Base-by-base conservation (phyloP, 192 early-diverging fungal genomes). In the Linnemannia exigua region DNA sequence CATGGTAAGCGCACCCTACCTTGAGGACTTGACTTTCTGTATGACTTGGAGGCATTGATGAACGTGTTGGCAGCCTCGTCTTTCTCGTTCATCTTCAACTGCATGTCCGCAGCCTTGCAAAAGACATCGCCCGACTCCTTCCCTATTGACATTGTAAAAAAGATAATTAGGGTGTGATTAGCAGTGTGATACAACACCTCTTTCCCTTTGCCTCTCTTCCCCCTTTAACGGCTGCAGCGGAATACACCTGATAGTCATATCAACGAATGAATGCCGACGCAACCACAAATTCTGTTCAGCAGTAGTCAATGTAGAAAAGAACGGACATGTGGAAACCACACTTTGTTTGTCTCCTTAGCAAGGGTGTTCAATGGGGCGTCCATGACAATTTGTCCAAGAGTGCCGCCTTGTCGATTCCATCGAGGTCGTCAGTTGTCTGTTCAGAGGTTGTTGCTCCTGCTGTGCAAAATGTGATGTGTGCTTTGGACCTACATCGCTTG, bases 101-200 rank as follows among this genome's bases (percentile, higher is more conserved):
- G 94, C 87, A 95, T 91, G 37, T 95, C 90, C 0, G 97, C 97
- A 37, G 98, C 95, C 70, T 94, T 92, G 75, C 93, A 90, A 88
- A 96, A 98, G 0, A 97, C 96, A 76, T 98, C 97, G 79, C 99
- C 99, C 33, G 97, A 96, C 82, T 98, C 97, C 78, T 93, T 95
- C 94, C 94, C 95, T 97, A 76, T 28, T 61, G 22, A 61, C 63
- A 25, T 22, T 17, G 70, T 61, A 47, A 71, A 83, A 15, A 68
- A 68, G 54, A 66, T 14, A 69, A 75, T 54, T 37, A 54, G 47
- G 35, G 73, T 52, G 36, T 28, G 9, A 66, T 12, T 19, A 31
- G 36, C 44, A 50, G 52, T 61, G 35, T 25, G 25, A 76, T 17
- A 16, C 28, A 44, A 33, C 31, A 8, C 28, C 54, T 73, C n/a